Conservation (phyloP, 2,329 filamentous ascomycete species). For the Talaromyces sp. region DNA sequence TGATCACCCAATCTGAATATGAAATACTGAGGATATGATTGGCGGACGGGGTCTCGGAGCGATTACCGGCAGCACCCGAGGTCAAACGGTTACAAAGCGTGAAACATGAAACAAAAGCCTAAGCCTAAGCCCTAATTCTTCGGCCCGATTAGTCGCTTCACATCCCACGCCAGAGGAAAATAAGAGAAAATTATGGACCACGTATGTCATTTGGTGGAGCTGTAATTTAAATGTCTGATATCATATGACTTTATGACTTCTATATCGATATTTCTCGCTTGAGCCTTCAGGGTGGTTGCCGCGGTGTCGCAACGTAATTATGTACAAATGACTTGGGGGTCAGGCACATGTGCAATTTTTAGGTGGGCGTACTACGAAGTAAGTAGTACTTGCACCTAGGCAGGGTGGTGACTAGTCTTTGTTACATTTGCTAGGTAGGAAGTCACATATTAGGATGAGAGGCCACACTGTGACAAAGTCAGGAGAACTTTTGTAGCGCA, state of each 20-base stretch:
- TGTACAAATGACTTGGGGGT: background rate
- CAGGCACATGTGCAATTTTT: background rate
- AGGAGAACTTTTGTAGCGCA: background rate
- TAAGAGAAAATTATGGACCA: background rate
- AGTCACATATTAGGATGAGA: background rate
- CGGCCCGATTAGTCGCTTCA: background rate
- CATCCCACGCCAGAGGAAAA: background rate
- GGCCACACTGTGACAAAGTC: background rate
- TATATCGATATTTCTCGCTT: background rate
- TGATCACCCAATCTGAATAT: too few relatives aligned
- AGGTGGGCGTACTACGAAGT: background rate
- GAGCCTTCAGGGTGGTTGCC: background rate
- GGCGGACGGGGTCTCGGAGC: background rate
- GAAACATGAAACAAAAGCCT: background rate
- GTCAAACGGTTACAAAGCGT: background rate
- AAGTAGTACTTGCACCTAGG: background rate
- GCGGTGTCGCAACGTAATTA: background rate
- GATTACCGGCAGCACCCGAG: background rate
- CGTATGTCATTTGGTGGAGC: background rate
- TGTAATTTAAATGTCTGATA: background rate
- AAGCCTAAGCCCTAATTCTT: constrained; percentile 7
- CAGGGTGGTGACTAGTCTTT: background rate
- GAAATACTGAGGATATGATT: background rate
- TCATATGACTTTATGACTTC: background rate
- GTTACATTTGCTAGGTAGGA: background rate